Evolutionary conservation across 495 filamentous ascomycete genomes (phyloP).

Genomic region (Annulohypoxylon nitens): DNA sequence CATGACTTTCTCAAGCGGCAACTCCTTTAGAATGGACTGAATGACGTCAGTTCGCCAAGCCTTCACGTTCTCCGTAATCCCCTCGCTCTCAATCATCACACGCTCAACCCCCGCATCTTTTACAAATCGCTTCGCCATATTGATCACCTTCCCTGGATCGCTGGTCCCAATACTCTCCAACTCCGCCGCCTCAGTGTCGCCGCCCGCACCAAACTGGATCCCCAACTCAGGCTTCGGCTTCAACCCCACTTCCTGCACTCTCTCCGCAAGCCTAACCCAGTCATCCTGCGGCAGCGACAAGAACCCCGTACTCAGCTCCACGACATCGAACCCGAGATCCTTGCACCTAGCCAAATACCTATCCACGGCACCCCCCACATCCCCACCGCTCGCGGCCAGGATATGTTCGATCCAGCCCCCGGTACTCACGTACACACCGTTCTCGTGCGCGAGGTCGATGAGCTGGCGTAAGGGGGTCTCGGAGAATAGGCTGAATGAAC

Average conservation of each 20-base stretch:
- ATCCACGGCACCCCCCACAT: conserved; percentile 61
- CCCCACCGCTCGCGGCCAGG: conserved; percentile 59
- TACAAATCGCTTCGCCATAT: conserved; percentile 65
- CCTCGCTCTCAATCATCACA: conserved; percentile 73
- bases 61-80: conserved; percentile 71
- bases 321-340: conserved; percentile 67
- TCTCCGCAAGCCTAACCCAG: conserved; percentile 69
- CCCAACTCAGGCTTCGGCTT: conserved; percentile 71
- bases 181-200: conserved; percentile 64
- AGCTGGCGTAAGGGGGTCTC: conserved; percentile 63
- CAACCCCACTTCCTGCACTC: conserved; percentile 64
- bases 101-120: conserved; percentile 66
- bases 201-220: conserved; percentile 72
- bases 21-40: conserved; percentile 65
- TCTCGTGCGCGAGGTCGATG: conserved; percentile 66
- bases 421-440: conserved; percentile 69
- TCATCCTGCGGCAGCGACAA: conserved; percentile 67
- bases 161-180: conserved; percentile 66
- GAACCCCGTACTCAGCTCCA: conserved; percentile 69
- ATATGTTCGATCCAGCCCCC: conserved; percentile 70
- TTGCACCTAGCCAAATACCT: conserved; percentile 66
- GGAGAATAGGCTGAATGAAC: conserved; percentile 67
- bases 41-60: conserved; percentile 71
- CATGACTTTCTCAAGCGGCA: conserved; percentile 70
- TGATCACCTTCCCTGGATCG: conserved; percentile 65